These are phyloP conservation scores for Cercospora brassicicola DNA, from an alignment of 2,329 filamentous ascomycete genomes.

Conservation along the genomic window DNA sequence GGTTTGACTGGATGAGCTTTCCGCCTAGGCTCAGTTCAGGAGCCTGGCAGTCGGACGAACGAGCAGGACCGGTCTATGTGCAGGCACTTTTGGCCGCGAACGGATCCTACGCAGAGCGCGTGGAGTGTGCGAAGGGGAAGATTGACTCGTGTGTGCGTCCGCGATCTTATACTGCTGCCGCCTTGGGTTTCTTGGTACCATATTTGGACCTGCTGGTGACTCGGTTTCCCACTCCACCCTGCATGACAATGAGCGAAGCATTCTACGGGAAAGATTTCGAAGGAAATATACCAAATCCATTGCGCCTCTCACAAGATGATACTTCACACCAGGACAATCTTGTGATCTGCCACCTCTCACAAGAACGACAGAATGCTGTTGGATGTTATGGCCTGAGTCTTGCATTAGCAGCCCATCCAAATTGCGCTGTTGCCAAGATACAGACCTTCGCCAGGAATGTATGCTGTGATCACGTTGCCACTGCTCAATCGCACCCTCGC, in stretches of 20 bases:
- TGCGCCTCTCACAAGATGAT: constrained; percentile 86
- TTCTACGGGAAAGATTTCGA: background rate
- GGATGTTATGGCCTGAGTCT: constrained; percentile 79
- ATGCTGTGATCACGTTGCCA: constrained; percentile 83
- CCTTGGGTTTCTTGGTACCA: constrained; percentile 97
- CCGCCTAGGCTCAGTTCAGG: background rate
- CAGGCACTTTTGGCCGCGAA: background rate
- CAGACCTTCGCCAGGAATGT: constrained; percentile 88
- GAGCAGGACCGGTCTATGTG: background rate
- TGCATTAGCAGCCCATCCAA: constrained; percentile 12
- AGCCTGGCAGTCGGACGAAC: background rate
- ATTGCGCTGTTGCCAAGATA: constrained; percentile 17
- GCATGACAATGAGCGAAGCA: constrained; percentile 12
- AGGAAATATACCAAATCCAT: constrained; percentile 76
- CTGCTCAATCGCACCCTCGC: constrained; percentile 86
- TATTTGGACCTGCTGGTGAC: constrained; percentile 90
- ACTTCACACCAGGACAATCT: constrained; percentile 98
- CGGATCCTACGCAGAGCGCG: background rate
- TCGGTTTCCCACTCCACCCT: constrained; percentile 89
- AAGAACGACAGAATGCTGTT: constrained; percentile 96
- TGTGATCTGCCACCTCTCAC: constrained; percentile 90
- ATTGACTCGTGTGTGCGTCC: background rate
- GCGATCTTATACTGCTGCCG: constrained; percentile 51
- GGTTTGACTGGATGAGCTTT: background rate
- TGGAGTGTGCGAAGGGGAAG: background rate